A percentile compares a stretch with the other conserved stretches of the same genome.
Evolutionary conservation across 139 green algal genomes (phyloP).

Genomic region (Zygnema cylindricum): DNA sequence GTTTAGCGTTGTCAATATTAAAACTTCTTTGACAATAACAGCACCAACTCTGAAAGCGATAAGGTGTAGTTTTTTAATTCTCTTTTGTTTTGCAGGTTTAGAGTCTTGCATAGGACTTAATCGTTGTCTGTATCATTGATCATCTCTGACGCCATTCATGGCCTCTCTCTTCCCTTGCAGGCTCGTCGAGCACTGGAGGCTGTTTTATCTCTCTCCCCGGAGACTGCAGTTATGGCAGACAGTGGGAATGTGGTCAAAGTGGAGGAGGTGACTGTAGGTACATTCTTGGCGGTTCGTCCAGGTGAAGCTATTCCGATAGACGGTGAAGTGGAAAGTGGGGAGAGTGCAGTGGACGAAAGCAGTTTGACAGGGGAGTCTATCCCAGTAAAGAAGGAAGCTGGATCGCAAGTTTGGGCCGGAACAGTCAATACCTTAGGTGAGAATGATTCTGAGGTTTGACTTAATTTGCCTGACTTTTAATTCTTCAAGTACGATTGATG

Average conservation of each 20-base stretch:
- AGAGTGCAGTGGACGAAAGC: constrained; percentile 74
- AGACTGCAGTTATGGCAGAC: constrained; percentile 18
- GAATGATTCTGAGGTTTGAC: too few relatives aligned
- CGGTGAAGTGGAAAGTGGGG: constrained; percentile 71
- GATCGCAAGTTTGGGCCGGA: constrained; percentile 66
- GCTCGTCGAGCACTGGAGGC: constrained; percentile 22
- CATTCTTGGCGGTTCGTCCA: constrained; percentile 53
- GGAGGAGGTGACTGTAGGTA: constrained; percentile 9
- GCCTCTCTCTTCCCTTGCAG: not conserved
- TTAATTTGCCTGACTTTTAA: too few relatives aligned
- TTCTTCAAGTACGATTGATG: too few relatives aligned
- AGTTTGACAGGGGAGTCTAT: constrained; percentile 79
- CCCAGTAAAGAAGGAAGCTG: constrained; percentile 68
- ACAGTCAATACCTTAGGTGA: constrained; percentile 63
- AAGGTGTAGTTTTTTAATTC: too few relatives aligned
- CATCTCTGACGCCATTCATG: too few relatives aligned
- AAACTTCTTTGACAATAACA: too few relatives aligned
- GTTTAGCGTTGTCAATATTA: too few relatives aligned
- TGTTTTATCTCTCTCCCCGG: constrained; percentile 10
- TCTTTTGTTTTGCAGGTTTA: too few relatives aligned
- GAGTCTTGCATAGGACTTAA: not conserved
- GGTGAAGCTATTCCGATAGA: constrained; percentile 80
- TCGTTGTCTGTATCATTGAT: not conserved
- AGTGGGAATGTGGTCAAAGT: constrained; percentile 28
- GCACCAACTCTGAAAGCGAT: too few relatives aligned